Evolutionary conservation across 495 filamentous ascomycete species (phyloP).

Genomic region (Penicillium steckii): DNA sequence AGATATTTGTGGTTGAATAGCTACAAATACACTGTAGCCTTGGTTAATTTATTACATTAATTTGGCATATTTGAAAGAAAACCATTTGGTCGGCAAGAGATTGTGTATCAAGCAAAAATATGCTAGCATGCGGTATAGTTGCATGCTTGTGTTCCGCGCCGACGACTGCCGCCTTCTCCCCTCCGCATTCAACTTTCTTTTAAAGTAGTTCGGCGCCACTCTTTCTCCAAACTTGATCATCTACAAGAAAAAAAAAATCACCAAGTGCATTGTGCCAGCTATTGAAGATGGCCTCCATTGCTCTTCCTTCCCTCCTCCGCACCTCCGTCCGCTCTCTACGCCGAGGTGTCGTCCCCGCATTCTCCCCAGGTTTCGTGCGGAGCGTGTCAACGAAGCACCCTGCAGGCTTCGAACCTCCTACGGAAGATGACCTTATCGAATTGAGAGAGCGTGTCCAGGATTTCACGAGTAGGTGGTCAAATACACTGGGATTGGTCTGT

Average conservation of each 20-base stretch:
- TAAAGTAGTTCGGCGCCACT: constrained; percentile 11
- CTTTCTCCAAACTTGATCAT: background rate
- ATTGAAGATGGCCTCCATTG: constrained; percentile 32
- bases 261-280: background rate
- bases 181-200: constrained; percentile 3
- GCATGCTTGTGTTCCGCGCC: constrained; percentile 17
- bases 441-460: constrained; percentile 89
- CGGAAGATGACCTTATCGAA: constrained; percentile 73
- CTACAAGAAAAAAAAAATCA: background rate
- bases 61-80: too few relatives aligned
- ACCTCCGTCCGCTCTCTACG: constrained; percentile 27
- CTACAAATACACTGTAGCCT: too few relatives aligned
- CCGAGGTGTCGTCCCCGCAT: constrained; percentile 31
- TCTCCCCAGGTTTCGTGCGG: constrained; percentile 34
- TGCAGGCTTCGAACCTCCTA: constrained; percentile 73
- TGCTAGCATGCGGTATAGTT: too few relatives aligned
- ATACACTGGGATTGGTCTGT: background rate
- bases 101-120: background rate
- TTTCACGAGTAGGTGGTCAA: constrained; percentile 60
- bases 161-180: constrained; percentile 24
- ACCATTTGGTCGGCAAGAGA: too few relatives aligned
- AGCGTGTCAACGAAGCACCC: constrained; percentile 75
- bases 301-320: constrained; percentile 32
- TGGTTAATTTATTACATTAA: background rate
- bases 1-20: too few relatives aligned